Evolutionary conservation across 2,329 filamentous ascomycete species (phyloP), one percentile per base, ranked within the genome.

Genomic region (Fusarium acutatum): DNA sequence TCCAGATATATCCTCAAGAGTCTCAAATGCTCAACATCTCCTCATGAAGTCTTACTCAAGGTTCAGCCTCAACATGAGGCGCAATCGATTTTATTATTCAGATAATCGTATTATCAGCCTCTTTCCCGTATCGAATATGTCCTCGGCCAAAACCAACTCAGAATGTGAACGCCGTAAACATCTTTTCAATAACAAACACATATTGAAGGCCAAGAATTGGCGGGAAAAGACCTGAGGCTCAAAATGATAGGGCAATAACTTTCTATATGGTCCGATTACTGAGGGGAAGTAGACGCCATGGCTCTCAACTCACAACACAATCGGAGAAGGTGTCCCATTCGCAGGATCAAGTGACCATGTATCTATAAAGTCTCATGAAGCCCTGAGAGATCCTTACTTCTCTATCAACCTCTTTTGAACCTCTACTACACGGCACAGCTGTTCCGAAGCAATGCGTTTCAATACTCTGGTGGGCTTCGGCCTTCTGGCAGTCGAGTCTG

Each of bases 401-500:
- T 38, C 34, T 38, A 30, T 17, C 53, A 30, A n/a, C 3, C n/a
- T 52, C 15, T 7, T 10, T 20, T 22, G 15, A 20, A 30, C 38
- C 43, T n/a, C 14, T 22, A 14, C 6, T 40, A 17, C 5, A 35
- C 35, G 28, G n/a, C 11, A 13, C 47, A 65, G n/a, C 60, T 32
- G 32, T n/a, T 22, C 24, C 41, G 20, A 69, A 53, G 26, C 35
- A 26, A 69, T 69, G 66, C 60, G 40, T 49, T 30, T 44, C 28
- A 34, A 46, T 17, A 37, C 30, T 28, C 38, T 69, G 15, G n/a
- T 69, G 18, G 46, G 59, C 35, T 22, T 69, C 15, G 46, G 67
- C 66, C 52, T 69, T 34, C 37, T 69, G 30, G 46, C 34, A 38
- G 67, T 28, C 6, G 52, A 69, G 30, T 53, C 66, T 60, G 59